Percentiles rank a stretch among this genome's conserved stretches.
Conservation (phyloP, 768 basidiomycete genomes). For the Nevesoporus exiguus region DNA sequence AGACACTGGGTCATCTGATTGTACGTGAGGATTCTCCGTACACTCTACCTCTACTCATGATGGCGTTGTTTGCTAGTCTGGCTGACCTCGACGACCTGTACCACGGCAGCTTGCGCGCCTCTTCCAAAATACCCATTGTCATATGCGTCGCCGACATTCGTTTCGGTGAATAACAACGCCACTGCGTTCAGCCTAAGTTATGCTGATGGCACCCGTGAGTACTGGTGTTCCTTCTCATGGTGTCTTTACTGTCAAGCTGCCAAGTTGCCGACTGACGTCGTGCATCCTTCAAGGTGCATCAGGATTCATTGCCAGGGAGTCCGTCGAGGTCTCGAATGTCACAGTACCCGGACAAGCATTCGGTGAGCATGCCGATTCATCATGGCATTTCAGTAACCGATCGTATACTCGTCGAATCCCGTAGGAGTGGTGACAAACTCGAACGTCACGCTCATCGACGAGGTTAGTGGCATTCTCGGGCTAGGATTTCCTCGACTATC, state of each 20-base stretch:
- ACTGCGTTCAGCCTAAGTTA: slow-evolving; percentile 61
- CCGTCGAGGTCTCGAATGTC: slow-evolving; percentile 56
- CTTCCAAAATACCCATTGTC: slow-evolving; percentile 69
- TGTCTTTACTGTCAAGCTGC: neutral
- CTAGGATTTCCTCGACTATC: slow-evolving; percentile 76
- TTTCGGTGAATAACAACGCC: slow-evolving; percentile 54
- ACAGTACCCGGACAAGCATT: slow-evolving; percentile 61
- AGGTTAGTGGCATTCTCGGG: slow-evolving; percentile 70
- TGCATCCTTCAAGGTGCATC: slow-evolving; percentile 45
- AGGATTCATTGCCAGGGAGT: slow-evolving; percentile 71
- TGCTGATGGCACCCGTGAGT: slow-evolving; percentile 62
- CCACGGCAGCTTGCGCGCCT: slow-evolving; percentile 47
- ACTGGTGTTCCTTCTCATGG: slow-evolving; percentile 22
- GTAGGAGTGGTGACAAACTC: slow-evolving; percentile 59
- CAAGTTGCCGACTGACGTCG: neutral
- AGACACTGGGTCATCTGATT: slow-evolving; percentile 61
- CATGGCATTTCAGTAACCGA: slow-evolving; percentile 1
- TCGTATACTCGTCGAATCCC: neutral
- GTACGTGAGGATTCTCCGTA: slow-evolving; percentile 14
- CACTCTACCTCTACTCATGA: neutral
- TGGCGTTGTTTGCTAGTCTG: slow-evolving; percentile 48
- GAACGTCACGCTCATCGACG: slow-evolving; percentile 58
- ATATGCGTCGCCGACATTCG: slow-evolving; percentile 65
- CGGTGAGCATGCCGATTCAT: slow-evolving; percentile 42
- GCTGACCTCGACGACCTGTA: slow-evolving; percentile 64